phyloP scores from a whole-genome alignment of 1,284 basidiomycete species.

The Apiotrichum gracile region DNA sequence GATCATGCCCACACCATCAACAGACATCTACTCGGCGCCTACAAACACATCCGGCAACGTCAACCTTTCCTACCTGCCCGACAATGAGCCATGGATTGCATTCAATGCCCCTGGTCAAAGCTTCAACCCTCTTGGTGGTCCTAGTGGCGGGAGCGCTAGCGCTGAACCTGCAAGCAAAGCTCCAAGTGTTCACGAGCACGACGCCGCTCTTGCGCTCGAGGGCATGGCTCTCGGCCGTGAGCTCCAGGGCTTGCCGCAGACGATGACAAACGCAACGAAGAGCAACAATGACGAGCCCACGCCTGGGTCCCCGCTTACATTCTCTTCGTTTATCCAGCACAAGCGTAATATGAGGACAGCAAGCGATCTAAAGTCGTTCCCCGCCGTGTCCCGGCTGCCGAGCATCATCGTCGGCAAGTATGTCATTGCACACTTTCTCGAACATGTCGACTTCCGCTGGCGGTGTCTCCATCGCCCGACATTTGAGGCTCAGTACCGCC shows the following conservation, averaged over 20 bases:
- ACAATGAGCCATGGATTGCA: slow-evolving; percentile 1
- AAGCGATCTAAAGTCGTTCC: slow-evolving; percentile 11
- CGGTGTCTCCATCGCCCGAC: slow-evolving; percentile 23
- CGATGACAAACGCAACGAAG: neutral
- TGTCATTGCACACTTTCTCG: slow-evolving; percentile 14
- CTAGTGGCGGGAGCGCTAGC: neutral
- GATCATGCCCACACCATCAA: too few species aligned
- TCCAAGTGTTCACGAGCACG: slow-evolving; percentile 16
- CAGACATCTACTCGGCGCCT: neutral
- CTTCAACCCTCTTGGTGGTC: neutral
- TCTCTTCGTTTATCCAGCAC: slow-evolving; percentile 15
- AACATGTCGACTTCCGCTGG: slow-evolving; percentile 19
- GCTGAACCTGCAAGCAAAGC: slow-evolving; percentile 14
- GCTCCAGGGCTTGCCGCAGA: neutral
- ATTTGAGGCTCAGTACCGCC: slow-evolving; percentile 16
- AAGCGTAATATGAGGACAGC: slow-evolving; percentile 8
- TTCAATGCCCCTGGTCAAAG: neutral
- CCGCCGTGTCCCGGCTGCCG: slow-evolving; percentile 5
- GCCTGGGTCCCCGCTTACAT: slow-evolving; percentile 13
- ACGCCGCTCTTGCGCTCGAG: slow-evolving; percentile 20
- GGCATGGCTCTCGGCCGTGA: slow-evolving; percentile 18
- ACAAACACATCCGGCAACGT: neutral
- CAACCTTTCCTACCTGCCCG: neutral
- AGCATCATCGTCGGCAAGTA: slow-evolving; percentile 17
- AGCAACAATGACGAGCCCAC: slow-evolving; percentile 9